These are phyloP conservation scores for Metarhizium album DNA, from an alignment of 2,329 filamentous ascomycete species.

Conservation along the genomic window DNA sequence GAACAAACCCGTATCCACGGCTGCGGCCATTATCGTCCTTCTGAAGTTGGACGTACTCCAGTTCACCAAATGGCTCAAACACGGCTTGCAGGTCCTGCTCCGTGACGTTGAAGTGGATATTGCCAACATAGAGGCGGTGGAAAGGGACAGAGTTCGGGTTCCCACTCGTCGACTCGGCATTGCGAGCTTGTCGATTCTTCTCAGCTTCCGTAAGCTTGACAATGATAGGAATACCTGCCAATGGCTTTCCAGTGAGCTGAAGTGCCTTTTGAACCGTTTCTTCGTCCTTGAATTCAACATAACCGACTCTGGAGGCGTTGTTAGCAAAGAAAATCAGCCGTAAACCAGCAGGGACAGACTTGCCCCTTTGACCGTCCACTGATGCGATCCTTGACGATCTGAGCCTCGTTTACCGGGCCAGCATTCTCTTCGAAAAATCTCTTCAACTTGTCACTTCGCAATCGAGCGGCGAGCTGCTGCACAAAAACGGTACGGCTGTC, in stretches of 20 bases:
- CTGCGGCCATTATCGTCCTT: constrained; percentile 88
- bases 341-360: neutral
- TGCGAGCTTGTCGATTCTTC: constrained; percentile 95
- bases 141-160: constrained; percentile 83
- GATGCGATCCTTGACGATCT: constrained; percentile 96
- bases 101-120: constrained; percentile 98
- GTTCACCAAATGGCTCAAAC: constrained; percentile 93
- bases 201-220: constrained; percentile 97
- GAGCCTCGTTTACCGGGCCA: constrained; percentile 88
- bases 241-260: constrained; percentile 96
- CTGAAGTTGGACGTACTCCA: constrained; percentile 95
- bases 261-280: constrained; percentile 88
- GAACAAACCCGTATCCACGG: constrained; percentile 95
- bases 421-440: constrained; percentile 94
- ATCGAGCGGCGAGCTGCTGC: constrained; percentile 89
- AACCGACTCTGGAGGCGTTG: constrained; percentile 64
- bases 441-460: constrained; percentile 86
- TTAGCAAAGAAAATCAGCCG: constrained; percentile 22
- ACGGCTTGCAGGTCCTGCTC: constrained; percentile 92
- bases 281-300: constrained; percentile 97
- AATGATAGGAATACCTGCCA: constrained; percentile 97
- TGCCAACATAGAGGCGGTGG: constrained; percentile 96
- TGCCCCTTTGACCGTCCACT: constrained; percentile 96
- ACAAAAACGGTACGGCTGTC: constrained; percentile 97
- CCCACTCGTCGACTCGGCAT: constrained; percentile 55